phyloP scores from a whole-genome alignment of 148 eudicot genomes.

The Cornus kousa region DNA sequence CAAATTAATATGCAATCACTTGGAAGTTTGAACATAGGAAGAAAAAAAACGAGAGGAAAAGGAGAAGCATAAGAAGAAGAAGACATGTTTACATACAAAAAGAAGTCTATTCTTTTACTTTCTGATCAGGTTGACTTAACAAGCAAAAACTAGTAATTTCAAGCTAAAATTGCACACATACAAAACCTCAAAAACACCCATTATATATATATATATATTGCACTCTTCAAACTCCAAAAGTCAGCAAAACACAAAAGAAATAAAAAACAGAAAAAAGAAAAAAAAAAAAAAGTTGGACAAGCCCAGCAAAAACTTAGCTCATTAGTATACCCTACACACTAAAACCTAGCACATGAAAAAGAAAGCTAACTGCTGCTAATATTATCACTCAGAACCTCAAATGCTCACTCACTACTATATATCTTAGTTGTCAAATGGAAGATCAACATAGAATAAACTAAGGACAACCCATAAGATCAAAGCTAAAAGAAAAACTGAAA shows the following conservation, averaged over 20 bases:
- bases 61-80: background rate
- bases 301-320: background rate
- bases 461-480: background rate
- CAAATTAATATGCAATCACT: background rate
- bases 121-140: slow-evolving; percentile 2
- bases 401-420: background rate
- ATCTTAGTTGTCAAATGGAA: background rate
- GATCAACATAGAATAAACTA: background rate
- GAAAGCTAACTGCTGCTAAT: background rate
- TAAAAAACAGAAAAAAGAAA: background rate
- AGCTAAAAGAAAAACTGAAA: background rate
- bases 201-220: background rate
- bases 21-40: background rate
- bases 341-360: background rate
- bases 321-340: slow-evolving; percentile 8
- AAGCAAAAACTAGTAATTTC: background rate
- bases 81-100: background rate
- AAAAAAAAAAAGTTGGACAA: background rate
- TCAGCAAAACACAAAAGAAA: background rate
- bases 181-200: background rate
- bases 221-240: background rate
- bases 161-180: background rate
- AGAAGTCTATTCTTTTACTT: background rate
- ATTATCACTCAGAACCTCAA: background rate
- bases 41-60: background rate